phyloP scores from a whole-genome alignment of 2,329 filamentous ascomycete species.

The Xylariomycetidae sp. region DNA sequence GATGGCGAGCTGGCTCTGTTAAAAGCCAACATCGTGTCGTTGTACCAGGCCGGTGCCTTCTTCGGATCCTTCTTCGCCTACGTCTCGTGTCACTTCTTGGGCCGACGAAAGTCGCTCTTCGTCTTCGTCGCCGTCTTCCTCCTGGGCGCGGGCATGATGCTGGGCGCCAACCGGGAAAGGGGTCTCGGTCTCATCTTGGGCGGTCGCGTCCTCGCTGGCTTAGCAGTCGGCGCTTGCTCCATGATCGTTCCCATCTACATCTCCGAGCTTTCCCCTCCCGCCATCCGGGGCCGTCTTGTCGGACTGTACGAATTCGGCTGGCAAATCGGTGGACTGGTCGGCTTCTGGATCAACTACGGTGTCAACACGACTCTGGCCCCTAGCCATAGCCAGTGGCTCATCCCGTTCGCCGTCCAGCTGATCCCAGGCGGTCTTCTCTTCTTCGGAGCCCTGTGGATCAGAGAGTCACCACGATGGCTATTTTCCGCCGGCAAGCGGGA shows the following conservation, averaged over 20 bases:
- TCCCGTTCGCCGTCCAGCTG: slow-evolving; percentile 63
- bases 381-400: slow-evolving; percentile 54
- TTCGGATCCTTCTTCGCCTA: slow-evolving; percentile 73
- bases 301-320: slow-evolving; percentile 64
- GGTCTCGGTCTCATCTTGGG: slow-evolving; percentile 62
- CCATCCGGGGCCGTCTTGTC: slow-evolving; percentile 59
- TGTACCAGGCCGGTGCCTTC: slow-evolving; percentile 80
- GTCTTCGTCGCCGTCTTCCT: slow-evolving; percentile 60
- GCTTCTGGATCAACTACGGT: slow-evolving; percentile 64
- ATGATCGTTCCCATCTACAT: slow-evolving; percentile 62
- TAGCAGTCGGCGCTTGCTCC: slow-evolving; percentile 59
- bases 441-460: slow-evolving; percentile 54
- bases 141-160: slow-evolving; percentile 67
- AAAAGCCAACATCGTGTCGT: slow-evolving; percentile 72
- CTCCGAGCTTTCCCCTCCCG: slow-evolving; percentile 55
- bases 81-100: slow-evolving; percentile 60
- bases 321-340: slow-evolving; percentile 59
- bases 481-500: slow-evolving; percentile 58
- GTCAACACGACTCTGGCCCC: slow-evolving; percentile 46
- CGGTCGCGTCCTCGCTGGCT: slow-evolving; percentile 58
- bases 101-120: slow-evolving; percentile 60
- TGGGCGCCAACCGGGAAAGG: slow-evolving; percentile 56
- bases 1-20: slow-evolving; percentile 49
- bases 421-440: slow-evolving; percentile 62
- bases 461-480: slow-evolving; percentile 66